Percentiles rank a stretch among this genome's conserved stretches.
phyloP scores from a whole-genome alignment of 1,284 basidiomycete genomes.

The Athelia psychrophila region DNA sequence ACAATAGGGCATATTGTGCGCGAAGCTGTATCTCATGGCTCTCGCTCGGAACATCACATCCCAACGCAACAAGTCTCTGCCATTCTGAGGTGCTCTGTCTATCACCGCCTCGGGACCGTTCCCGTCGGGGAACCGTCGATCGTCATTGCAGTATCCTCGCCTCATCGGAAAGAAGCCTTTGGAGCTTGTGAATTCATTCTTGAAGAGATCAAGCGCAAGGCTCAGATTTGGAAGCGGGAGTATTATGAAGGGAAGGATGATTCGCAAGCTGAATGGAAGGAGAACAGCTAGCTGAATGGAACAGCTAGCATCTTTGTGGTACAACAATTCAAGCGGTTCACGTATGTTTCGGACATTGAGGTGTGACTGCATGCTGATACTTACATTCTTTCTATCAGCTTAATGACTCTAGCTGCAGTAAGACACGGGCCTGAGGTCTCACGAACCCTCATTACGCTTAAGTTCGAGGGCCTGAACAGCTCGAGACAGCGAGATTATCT shows the following conservation, averaged over 20 bases:
- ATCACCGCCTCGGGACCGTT: conserved; percentile 81
- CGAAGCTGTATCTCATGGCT: conserved; percentile 38
- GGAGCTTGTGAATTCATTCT: conserved; percentile 77
- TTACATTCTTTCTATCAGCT: too few species aligned
- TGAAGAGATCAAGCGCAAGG: conserved; percentile 80
- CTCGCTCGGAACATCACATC: conserved; percentile 41
- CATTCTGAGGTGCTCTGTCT: conserved; percentile 51
- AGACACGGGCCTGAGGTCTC: too few species aligned
- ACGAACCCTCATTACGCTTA: too few species aligned
- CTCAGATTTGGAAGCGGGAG: conserved; percentile 89
- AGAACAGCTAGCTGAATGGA: conserved; percentile 46
- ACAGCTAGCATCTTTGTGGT: too few species aligned
- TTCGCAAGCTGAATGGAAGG: conserved; percentile 71
- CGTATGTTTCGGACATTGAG: too few species aligned
- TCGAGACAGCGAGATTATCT: too few species aligned
- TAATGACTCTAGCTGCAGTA: too few species aligned
- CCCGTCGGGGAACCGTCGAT: conserved; percentile 81
- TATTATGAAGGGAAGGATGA: conserved; percentile 70
- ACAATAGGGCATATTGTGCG: conserved; percentile 66
- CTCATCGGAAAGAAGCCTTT: conserved; percentile 83
- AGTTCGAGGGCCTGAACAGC: too few species aligned
- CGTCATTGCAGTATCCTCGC: conserved; percentile 83
- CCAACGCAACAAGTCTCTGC: conserved; percentile 23
- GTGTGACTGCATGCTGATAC: too few species aligned
- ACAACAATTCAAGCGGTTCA: too few species aligned